Conservation (phyloP, 2,329 filamentous ascomycete genomes). For the Monilinia fructigena region DNA sequence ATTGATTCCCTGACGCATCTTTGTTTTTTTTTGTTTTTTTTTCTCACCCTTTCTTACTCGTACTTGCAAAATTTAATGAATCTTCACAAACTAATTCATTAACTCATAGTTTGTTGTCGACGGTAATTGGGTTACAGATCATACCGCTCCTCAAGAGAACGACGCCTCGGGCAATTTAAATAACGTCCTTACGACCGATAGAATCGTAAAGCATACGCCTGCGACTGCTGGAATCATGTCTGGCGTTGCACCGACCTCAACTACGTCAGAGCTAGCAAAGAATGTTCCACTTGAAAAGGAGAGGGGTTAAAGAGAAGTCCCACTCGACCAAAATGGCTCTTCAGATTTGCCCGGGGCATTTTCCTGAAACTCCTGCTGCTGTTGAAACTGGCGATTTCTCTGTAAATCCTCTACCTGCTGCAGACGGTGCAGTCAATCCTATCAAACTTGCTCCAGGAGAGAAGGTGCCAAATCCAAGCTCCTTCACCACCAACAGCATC, state of each 20-base stretch:
- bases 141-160: constrained; percentile 74
- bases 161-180: constrained; percentile 85
- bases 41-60: neutral
- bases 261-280: constrained; percentile 68
- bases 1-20: constrained; percentile 8
- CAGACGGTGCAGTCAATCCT: constrained; percentile 71
- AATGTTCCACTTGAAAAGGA: constrained; percentile 60
- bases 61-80: neutral
- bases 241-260: constrained; percentile 66
- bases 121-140: constrained; percentile 83
- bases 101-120: constrained; percentile 82
- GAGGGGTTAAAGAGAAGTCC: constrained; percentile 39
- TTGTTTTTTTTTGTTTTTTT: constrained; percentile 5
- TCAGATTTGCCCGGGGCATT: constrained; percentile 65
- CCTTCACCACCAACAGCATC: constrained; percentile 64
- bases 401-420: constrained; percentile 61
- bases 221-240: constrained; percentile 56
- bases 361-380: constrained; percentile 67
- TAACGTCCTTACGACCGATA: constrained; percentile 79
- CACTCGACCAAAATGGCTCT: constrained; percentile 36
- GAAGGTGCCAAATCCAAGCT: constrained; percentile 67
- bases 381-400: constrained; percentile 46
- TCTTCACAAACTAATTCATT: constrained; percentile 22
- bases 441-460: constrained; percentile 78
- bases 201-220: constrained; percentile 56